phyloP scores from a whole-genome alignment of 495 filamentous ascomycete genomes.

The Ascobolus immersus region DNA sequence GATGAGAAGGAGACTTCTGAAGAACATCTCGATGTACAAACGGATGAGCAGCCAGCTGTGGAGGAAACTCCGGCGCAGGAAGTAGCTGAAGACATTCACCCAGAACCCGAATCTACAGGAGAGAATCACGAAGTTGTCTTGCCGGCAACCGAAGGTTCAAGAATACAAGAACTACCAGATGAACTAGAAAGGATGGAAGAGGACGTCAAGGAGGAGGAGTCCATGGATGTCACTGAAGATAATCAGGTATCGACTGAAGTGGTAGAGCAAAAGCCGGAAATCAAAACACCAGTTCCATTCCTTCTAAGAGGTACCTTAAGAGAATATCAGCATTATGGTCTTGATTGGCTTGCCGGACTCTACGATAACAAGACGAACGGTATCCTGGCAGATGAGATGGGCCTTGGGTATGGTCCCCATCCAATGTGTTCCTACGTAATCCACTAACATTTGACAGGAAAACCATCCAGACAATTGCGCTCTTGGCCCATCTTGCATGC shows the following conservation, averaged over 20 bases:
- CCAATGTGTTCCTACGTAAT: slow-evolving; percentile 5
- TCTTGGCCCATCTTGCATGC: slow-evolving; percentile 80
- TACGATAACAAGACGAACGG: slow-evolving; percentile 89
- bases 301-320: slow-evolving; percentile 77
- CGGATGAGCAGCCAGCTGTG: slow-evolving; percentile 12
- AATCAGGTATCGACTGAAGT: background rate
- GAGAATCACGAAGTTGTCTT: slow-evolving; percentile 22
- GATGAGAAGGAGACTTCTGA: slow-evolving; percentile 8
- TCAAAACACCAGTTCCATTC: slow-evolving; percentile 56
- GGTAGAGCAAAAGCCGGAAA: slow-evolving; percentile 8
- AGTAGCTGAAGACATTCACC: slow-evolving; percentile 23
- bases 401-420: slow-evolving; percentile 35
- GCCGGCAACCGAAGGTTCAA: slow-evolving; percentile 4
- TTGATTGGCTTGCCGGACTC: slow-evolving; percentile 86
- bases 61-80: slow-evolving; percentile 18
- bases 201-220: slow-evolving; percentile 4
- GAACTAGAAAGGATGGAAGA: slow-evolving; percentile 19
- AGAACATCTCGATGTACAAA: slow-evolving; percentile 10
- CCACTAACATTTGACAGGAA: slow-evolving; percentile 23
- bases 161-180: slow-evolving; percentile 9
- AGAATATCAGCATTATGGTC: slow-evolving; percentile 86
- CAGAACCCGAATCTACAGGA: too few relatives aligned
- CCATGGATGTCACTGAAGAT: background rate
- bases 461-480: slow-evolving; percentile 91
- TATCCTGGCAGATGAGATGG: slow-evolving; percentile 99